Percentiles rank a stretch among this genome's conserved stretches.
phyloP scores from a whole-genome alignment of 176 grass and related monocot species.

The Oryza coarctata region DNA sequence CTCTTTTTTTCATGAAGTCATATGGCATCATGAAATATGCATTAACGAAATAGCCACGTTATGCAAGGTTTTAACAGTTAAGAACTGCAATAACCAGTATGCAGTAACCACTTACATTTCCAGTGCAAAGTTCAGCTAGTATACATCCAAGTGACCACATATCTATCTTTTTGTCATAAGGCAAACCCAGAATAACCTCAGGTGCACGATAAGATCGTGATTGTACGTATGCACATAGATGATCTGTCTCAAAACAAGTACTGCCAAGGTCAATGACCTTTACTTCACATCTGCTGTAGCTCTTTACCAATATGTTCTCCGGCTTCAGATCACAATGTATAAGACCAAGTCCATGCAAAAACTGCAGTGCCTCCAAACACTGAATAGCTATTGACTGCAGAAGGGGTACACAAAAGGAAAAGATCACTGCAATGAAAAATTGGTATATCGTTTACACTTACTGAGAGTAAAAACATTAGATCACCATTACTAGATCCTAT shows the following conservation, averaged over 20 bases:
- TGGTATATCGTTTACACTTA: neutral
- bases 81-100: neutral
- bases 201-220: slow-evolving; percentile 96
- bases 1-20: neutral
- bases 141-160: slow-evolving; percentile 99
- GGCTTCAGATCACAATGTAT: slow-evolving; percentile 99
- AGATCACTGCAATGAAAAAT: neutral
- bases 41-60: neutral
- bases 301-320: slow-evolving; percentile 98
- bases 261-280: slow-evolving; percentile 99
- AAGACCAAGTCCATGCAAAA: slow-evolving; percentile 91
- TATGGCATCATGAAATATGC: neutral
- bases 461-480: neutral
- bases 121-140: slow-evolving; percentile 96
- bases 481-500: slow-evolving; percentile 21
- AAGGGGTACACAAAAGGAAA: slow-evolving; percentile 14
- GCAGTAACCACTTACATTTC: slow-evolving; percentile 74
- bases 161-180: slow-evolving; percentile 99
- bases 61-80: neutral
- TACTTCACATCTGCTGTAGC: slow-evolving; percentile 97
- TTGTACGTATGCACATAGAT: slow-evolving; percentile 94
- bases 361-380: slow-evolving; percentile 94
- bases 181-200: slow-evolving; percentile 90
- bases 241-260: slow-evolving; percentile 97
- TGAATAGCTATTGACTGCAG: slow-evolving; percentile 97